Conservation (phyloP, 495 filamentous ascomycete genomes). For the Talaromyces thailandensis region DNA sequence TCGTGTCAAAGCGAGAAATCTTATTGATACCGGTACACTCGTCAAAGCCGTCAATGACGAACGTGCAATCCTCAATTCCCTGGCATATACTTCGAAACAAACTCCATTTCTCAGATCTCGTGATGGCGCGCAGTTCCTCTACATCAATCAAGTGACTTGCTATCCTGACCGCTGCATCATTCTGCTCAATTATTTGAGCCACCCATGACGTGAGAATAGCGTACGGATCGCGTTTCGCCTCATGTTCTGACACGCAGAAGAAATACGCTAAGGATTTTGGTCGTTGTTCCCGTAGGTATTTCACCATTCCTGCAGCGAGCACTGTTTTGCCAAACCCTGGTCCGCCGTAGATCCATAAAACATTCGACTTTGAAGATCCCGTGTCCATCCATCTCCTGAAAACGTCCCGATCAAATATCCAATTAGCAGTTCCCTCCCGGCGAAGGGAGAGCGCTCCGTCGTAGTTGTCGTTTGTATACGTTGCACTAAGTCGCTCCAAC, state of each 20-base stretch:
- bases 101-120: conserved; percentile 8
- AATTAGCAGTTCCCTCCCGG: conserved; percentile 10
- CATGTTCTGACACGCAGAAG: conserved; percentile 16
- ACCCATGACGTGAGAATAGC: conserved; percentile 20
- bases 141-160: neutral
- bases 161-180: conserved; percentile 7
- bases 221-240: conserved; percentile 10
- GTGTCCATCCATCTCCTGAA: conserved; percentile 9
- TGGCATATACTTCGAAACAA: conserved; percentile 6
- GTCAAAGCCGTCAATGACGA: conserved; percentile 19
- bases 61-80: conserved; percentile 7
- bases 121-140: conserved; percentile 5
- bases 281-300: conserved; percentile 8
- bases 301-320: conserved; percentile 15
- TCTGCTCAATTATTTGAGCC: conserved; percentile 11
- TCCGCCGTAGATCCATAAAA: conserved; percentile 14
- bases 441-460: conserved; percentile 1
- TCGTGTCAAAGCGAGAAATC: conserved; percentile 2
- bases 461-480: conserved; percentile 10
- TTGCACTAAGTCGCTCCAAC: conserved; percentile 4
- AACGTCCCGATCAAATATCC: conserved; percentile 8
- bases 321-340: conserved; percentile 20
- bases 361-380: neutral
- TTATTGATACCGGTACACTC: conserved; percentile 14
- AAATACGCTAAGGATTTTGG: conserved; percentile 13